Evolutionary conservation across 805 yeast genomes (phyloP), one percentile per base, ranked within the genome.

Genomic region (Saccharomycopsis babjevae): DNA sequence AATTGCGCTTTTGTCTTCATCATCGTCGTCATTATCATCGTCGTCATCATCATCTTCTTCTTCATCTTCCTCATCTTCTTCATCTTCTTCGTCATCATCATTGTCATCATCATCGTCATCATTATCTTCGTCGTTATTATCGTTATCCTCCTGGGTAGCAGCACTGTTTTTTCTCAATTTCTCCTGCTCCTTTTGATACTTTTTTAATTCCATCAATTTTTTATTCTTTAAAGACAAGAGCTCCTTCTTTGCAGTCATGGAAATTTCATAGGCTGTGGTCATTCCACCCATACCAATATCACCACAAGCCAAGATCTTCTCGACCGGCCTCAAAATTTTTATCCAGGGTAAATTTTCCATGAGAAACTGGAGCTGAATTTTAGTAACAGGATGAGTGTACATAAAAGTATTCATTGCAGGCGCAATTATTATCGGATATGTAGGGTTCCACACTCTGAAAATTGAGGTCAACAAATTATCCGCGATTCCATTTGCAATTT

Each of bases 211-310:
- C 40, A 39, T n/a, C 32, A 61, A 64, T 28, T 62, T 59, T 66
- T 18, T 69, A 70, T 28, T 70, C 71, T 59, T 61, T 30, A 59
- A 50, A 68, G 73, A 10, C 68, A 68, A 66, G 61, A 77, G 68
- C 66, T 74, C 74, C 64, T 71, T 71, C 42, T 76, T 72, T 63
- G 81, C 61, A 25, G 82, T 80, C 67, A 86, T 89, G 8, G 86
- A 93, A 62, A 88, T 83, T 68, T 87, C 94, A 68, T 84, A 83
- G 87, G 90, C 88, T 68, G 88, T 94, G 78, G 90, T 81, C 96
- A 88, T 88, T 38, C 96, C 96, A 54, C 96, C 96, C 94, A 88
- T 87, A 15, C 94, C 94, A 64, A 88, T 87, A 69, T 88, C 96
- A 67, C 96, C 96, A 74, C 90, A 88, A 20, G 73, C 87, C 75